Conservation (phyloP, 2,329 filamentous ascomycete species). For the Escovopsis sp. region DNA sequence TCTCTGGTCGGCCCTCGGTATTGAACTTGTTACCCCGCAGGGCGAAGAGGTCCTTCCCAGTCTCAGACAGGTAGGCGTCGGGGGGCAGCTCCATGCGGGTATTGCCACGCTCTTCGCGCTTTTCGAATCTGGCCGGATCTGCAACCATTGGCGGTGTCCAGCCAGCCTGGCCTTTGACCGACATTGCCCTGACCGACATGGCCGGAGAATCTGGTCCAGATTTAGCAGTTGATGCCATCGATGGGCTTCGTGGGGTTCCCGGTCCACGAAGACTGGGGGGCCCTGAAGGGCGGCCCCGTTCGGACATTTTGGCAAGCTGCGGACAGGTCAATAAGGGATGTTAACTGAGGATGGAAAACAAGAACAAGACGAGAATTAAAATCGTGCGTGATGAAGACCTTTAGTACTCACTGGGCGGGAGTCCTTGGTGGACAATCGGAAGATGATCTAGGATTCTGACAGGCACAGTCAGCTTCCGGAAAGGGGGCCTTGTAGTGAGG, state of each 20-base stretch:
- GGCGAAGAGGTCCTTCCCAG: conserved; percentile 20
- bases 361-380: neutral
- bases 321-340: neutral
- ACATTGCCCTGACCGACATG: neutral
- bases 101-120: conserved; percentile 15
- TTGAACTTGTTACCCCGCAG: conserved; percentile 32
- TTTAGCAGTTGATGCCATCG: conserved; percentile 1
- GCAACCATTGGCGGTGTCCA: conserved; percentile 22
- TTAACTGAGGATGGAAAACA: neutral
- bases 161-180: conserved; percentile 6
- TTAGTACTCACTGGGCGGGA: no score
- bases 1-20: conserved; percentile 37
- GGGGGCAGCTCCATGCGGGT: conserved; percentile 42
- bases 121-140: conserved; percentile 26
- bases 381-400: no score
- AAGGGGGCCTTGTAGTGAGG: neutral
- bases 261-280: conserved; percentile 3
- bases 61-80: conserved; percentile 34
- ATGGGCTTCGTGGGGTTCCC: neutral
- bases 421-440: no score
- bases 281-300: conserved; percentile 16
- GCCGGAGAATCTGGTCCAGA: conserved; percentile 8
- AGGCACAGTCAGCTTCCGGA: neutral
- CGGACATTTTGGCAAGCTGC: conserved; percentile 16
- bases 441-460: no score